Percentiles rank a stretch among this genome's conserved stretches.
Conservation (phyloP, 2,329 filamentous ascomycete species). For the Fusarium luffae region DNA sequence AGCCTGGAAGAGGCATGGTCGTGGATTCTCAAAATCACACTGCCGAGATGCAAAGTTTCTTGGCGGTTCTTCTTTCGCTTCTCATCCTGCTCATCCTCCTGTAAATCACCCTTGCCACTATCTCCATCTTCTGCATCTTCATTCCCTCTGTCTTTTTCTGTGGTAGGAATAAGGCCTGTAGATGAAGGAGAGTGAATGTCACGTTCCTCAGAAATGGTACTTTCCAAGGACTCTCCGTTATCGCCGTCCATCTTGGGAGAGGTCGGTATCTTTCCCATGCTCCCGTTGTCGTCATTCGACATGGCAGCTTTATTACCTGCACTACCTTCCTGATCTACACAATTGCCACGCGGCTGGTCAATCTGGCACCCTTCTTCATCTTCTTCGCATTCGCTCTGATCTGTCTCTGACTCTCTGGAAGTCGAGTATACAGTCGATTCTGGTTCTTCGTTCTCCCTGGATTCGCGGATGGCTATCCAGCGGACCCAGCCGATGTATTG, state of each 20-base stretch:
- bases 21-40: not conserved
- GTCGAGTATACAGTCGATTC: not conserved
- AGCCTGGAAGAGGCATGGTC: not conserved
- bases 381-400: not conserved
- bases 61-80: no score
- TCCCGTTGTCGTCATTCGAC: not conserved
- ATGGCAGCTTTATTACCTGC: no score
- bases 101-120: not conserved
- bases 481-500: not conserved
- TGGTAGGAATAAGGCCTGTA: not conserved
- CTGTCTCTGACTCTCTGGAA: not conserved
- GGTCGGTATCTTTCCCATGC: no score
- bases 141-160: not conserved
- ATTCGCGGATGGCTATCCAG: not conserved
- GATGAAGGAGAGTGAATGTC: not conserved
- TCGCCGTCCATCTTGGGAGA: no score
- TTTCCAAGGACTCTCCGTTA: fast-evolving
- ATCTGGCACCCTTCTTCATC: fast-evolving
- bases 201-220: not conserved
- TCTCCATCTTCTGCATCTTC: not conserved
- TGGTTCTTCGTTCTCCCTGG: not conserved
- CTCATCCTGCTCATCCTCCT: not conserved
- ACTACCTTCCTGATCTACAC: no score
- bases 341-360: not conserved
- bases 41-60: not conserved